A percentile compares a stretch with the other conserved stretches of the same genome.
Evolutionary conservation across 2,329 filamentous ascomycete genomes (phyloP).

Genomic region (Grosmannia serpens): DNA sequence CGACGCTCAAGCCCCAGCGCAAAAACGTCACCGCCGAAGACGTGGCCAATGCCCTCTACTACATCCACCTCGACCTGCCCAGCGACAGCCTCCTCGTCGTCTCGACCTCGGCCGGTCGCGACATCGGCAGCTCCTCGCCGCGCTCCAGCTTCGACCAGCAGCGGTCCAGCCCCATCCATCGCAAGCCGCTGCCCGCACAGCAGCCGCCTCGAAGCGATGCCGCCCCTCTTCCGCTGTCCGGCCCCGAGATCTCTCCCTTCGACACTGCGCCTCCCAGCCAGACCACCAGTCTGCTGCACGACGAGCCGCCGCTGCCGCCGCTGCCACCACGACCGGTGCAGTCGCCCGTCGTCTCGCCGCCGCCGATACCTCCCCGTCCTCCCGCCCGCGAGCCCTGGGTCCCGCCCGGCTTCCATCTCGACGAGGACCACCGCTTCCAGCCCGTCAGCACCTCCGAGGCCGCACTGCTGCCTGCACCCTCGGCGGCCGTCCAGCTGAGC

Average conservation of each 20-base stretch:
- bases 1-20: conserved; percentile 74
- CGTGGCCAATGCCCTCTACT: conserved; percentile 80
- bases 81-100: conserved; percentile 36
- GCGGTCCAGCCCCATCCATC: conserved; percentile 26
- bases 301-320: background rate
- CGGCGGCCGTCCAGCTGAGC: background rate
- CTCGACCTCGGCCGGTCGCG: conserved; percentile 27
- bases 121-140: background rate
- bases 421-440: conserved; percentile 2
- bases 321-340: background rate
- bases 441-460: background rate
- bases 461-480: background rate
- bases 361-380: background rate
- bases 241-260: background rate
- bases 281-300: background rate
- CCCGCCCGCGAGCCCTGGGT: conserved; percentile 4
- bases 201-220: background rate
- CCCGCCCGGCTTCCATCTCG: conserved; percentile 9
- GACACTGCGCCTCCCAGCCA: background rate
- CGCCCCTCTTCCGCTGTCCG: background rate
- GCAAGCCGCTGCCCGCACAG: conserved; percentile 36
- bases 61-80: conserved; percentile 65
- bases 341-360: background rate
- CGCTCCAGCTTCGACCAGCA: background rate
- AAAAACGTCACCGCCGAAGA: conserved; percentile 86